Base-by-base conservation (phyloP, 2,329 filamentous ascomycete genomes). In the Alternaria burnsii region DNA sequence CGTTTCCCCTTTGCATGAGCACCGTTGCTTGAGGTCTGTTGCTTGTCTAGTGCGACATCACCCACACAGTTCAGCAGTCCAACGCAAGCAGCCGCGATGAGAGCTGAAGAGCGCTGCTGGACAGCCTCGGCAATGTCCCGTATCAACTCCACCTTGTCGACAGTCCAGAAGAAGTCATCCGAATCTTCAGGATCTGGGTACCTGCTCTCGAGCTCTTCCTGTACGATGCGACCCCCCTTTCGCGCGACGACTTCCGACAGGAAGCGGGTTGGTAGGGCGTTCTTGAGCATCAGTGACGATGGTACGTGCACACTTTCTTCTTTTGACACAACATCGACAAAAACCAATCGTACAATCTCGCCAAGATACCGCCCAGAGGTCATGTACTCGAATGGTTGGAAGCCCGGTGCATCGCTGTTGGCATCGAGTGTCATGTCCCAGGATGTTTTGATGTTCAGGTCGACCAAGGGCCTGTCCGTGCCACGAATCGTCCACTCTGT, bases 311-410 rank as follows among this genome's bases (percentile, higher is more conserved):
- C 76, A 9, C 82, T 77, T 8, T 68, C 61, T n/a, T 61, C 51
- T 9, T 55, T 44, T 5, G 55, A 47, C 57, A 91, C 89, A 71
- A 91, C 89, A 71, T 92, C 89, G 41, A 89, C 77, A 55, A 93
- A 83, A 62, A 91, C 87, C 57, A 93, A 82, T 26, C 91, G 87
- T 24, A 90, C 89, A 11, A 94, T 85, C 77, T 94, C 91, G 52
- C 91, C 91, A 4, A 94, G 83, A 73, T 94, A 94, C 41, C 91
- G 84, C 3, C 91, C 91, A 3, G 91, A 87, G 0, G 91, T 93
- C 89, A 94, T 92, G 78, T 94, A 94, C 74, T 95, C 92, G 20
- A 94, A 86, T 0, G 91, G 91, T 66, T 94, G 91, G 69, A 94
- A 93, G 0, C 91, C 91, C 0, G 91, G 90, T 7, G 82, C 82